These are phyloP conservation scores for Plasmodium falciparum DNA, from an alignment of 169 alveolate species.

Conservation along the genomic window DNA sequence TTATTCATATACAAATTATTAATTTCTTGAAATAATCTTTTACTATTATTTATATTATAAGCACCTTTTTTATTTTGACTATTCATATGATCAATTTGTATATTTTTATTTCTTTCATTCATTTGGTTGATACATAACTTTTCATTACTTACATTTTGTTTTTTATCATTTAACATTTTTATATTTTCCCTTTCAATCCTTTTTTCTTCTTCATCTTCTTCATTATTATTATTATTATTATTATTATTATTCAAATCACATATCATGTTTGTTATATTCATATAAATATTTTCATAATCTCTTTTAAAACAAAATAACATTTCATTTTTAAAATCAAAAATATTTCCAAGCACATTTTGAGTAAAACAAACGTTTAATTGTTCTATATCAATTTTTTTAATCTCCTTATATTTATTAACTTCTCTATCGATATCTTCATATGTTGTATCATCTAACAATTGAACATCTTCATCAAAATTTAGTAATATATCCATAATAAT, in stretches of 20 bases:
- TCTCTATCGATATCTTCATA: conserved; percentile 55
- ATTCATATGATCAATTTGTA: too few species aligned
- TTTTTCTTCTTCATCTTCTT: neutral
- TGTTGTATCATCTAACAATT: conserved; percentile 27
- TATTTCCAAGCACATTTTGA: conserved; percentile 12
- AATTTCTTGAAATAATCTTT: neutral
- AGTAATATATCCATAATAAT: neutral
- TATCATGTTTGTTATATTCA: neutral
- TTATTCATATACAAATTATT: neutral
- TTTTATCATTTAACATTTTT: neutral
- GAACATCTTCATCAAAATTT: conserved; percentile 41
- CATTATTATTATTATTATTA: neutral
- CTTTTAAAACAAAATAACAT: conserved; percentile 16
- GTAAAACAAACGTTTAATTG: conserved; percentile 4
- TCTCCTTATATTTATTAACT: conserved; percentile 25
- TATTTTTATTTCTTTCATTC: too few species aligned
- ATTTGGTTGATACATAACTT: too few species aligned
- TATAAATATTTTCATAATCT: conserved; percentile 41
- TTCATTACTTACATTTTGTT: neutral
- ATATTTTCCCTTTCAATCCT: neutral
- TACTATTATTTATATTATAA: neutral
- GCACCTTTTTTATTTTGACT: neutral
- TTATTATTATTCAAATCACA: neutral
- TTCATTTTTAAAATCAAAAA: conserved; percentile 44
- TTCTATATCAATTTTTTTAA: conserved; percentile 41